Conservation (phyloP, 257 asterid genomes). For the Ehretia macrophylla region DNA sequence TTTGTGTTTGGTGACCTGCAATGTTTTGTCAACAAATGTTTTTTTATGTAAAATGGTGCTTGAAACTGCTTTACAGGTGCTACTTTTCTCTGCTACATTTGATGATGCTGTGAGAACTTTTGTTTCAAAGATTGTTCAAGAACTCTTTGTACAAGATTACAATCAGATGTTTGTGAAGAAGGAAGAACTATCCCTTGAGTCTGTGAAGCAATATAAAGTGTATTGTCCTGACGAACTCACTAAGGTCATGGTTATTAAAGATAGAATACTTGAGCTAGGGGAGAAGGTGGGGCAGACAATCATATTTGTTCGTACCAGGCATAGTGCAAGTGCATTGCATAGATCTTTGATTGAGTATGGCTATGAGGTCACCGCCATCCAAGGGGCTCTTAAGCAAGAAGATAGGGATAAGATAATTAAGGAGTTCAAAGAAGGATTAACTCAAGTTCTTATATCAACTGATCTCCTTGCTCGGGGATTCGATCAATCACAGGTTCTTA, state of each 20-base stretch:
- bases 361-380: conserved; percentile 88
- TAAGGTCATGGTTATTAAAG: conserved; percentile 67
- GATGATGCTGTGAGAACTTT: conserved; percentile 71
- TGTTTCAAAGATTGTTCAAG: conserved; percentile 39
- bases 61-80: conserved; percentile 28
- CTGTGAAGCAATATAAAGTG: conserved; percentile 68
- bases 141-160: conserved; percentile 49
- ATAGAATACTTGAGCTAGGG: conserved; percentile 83
- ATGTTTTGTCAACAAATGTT: neutral
- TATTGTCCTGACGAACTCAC: conserved; percentile 84
- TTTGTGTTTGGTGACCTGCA: neutral
- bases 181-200: conserved; percentile 44
- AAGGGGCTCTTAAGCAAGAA: conserved; percentile 70
- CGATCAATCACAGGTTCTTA: conserved; percentile 77
- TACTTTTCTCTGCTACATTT: conserved; percentile 61
- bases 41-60: neutral
- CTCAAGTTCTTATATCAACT: conserved; percentile 88
- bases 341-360: conserved; percentile 49
- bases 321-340: conserved; percentile 53
- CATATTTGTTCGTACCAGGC: conserved; percentile 57
- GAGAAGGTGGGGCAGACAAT: conserved; percentile 91
- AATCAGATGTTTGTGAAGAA: conserved; percentile 69
- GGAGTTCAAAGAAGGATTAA: conserved; percentile 85
- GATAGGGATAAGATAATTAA: conserved; percentile 69
- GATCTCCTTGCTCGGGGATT: conserved; percentile 95